A percentile compares a stretch with the other conserved stretches of the same genome.
phyloP scores from a whole-genome alignment of 768 basidiomycete genomes.

The Kwoniella botswanensis region DNA sequence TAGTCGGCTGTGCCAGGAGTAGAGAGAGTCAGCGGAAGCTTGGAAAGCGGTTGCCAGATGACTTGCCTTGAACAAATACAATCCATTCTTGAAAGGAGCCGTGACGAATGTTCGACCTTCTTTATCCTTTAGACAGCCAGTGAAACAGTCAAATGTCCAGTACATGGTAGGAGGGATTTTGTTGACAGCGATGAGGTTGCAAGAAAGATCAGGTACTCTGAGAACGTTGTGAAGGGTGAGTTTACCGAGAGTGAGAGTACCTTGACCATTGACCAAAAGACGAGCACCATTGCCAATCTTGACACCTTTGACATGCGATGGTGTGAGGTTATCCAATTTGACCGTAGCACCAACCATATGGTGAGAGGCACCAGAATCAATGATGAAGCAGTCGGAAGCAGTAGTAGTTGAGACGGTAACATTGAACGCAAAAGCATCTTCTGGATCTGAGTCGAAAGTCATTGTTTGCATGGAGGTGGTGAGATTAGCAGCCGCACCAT shows the following conservation, averaged over 20 bases:
- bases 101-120: background rate
- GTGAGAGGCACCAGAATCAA: constrained; percentile 26
- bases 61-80: constrained; percentile 13
- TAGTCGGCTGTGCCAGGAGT: background rate
- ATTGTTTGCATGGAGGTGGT: no score
- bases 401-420: background rate
- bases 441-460: no score
- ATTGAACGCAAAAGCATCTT: no score
- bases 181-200: constrained; percentile 18
- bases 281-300: constrained; percentile 16
- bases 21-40: constrained; percentile 5
- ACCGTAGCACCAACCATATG: constrained; percentile 16
- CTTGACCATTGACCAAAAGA: background rate
- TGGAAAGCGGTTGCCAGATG: constrained; percentile 1
- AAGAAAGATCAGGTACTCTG: background rate
- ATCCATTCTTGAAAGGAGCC: constrained; percentile 1
- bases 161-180: background rate
- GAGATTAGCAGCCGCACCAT: no score
- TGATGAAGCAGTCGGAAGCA: constrained; percentile 10
- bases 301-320: background rate
- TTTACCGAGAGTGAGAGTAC: background rate
- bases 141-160: constrained; percentile 8
- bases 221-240: constrained; percentile 7
- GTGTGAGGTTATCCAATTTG: background rate
- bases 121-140: background rate